Conservation (phyloP, 129 eudicot species). For the Helichrysum umbraculigerum region DNA sequence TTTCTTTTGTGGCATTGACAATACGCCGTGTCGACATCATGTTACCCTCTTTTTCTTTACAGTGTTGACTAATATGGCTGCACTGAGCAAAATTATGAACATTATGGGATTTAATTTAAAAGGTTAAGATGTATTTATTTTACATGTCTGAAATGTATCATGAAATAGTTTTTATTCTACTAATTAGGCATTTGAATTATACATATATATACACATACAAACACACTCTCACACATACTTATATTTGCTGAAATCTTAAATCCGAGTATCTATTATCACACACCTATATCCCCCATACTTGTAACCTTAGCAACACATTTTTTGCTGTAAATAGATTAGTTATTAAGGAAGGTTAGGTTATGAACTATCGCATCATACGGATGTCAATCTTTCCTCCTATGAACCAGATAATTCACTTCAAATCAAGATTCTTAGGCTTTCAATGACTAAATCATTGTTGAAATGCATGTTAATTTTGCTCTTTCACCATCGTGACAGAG, state of each 20-base stretch:
- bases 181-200: background rate
- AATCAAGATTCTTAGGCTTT: background rate
- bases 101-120: background rate
- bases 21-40: background rate
- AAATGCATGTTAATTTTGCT: slow-evolving; percentile 24
- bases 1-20: background rate
- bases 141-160: background rate
- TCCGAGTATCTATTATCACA: background rate
- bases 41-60: background rate
- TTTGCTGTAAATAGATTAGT: background rate
- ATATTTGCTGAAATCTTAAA: background rate
- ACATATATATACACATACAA: background rate
- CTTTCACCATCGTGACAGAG: slow-evolving; percentile 44
- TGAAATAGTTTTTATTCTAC: background rate
- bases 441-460: background rate
- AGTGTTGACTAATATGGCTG: slow-evolving; percentile 10
- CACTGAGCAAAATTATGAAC: slow-evolving; percentile 5
- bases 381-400: background rate
- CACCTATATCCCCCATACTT: slow-evolving; percentile 11
- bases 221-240: background rate
- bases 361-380: background rate
- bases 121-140: background rate
- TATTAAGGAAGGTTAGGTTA: slow-evolving; percentile 8
- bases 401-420: background rate
- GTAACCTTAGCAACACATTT: slow-evolving; percentile 11